Base-by-base conservation (phyloP, 257 asterid species). In the Scutellaria barbata region DNA sequence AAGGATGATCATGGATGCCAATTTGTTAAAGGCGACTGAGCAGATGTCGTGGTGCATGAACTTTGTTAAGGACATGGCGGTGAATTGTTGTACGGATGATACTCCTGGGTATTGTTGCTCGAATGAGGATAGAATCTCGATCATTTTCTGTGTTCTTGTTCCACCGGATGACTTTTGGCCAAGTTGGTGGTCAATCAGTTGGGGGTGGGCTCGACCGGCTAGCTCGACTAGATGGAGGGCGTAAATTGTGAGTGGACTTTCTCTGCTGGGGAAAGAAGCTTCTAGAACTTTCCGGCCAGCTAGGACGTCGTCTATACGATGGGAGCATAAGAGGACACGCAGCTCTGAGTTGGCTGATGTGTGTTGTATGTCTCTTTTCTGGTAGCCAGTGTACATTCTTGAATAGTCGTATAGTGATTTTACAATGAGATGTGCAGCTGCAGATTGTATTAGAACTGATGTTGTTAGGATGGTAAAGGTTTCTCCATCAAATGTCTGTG, bases 11-110 rank as follows among this genome's bases (percentile, higher is more conserved):
- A 90, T 3, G 3, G 93, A 88, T 0, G 89, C 82, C 25, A 86
- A 53, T 51, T 90, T 90, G 84, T 82, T 77, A 71, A 90, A 86
- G 10, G 95, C 96, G 3, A 88, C 81, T 5, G 85, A 74, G 75
- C 95, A 88, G 13, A 90, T 85, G 68, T 90, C 96, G 37, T 86
- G 85, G 63, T 90, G 92, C 96, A 90, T 88, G 83, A 90, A 90
- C 72, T 79, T 82, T 0, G 83, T 78, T 11, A 90, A 61, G 2
- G 96, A 90, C 84, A 88, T 82, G 56, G 91, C 85, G 0, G 93
- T 88, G 83, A 81, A 90, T 46, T 83, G 87, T 52, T 86, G 95
- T 14, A 86, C 77, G 0, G 57, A 53, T 16, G 72, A 82, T 0
- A 18, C 35, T 9, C 86, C 95, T 0, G 25, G 5, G 76, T 66